Conservation (phyloP, 192 early-diverging fungal genomes). For the Linnemannia zychae region DNA sequence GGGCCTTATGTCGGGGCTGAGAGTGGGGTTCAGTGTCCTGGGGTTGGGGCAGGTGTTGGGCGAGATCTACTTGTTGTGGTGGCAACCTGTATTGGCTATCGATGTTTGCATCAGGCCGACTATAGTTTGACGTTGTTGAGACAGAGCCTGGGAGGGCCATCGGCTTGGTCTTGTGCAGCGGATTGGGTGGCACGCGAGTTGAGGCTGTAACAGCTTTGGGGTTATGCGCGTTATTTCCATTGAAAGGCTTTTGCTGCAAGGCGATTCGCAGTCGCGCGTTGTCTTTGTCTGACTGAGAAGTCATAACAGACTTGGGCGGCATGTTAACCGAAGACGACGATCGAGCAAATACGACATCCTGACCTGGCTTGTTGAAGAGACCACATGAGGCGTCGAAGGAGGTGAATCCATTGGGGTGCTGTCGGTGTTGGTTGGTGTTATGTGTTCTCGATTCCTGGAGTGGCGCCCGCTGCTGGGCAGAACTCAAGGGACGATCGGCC, state of each 20-base stretch:
- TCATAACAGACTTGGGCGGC: neutral
- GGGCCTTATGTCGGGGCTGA: neutral
- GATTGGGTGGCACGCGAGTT: neutral
- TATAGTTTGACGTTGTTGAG: neutral
- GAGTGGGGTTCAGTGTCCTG: neutral
- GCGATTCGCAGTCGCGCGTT: constrained; percentile 7
- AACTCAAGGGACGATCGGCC: constrained; percentile 17
- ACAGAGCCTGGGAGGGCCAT: too few relatives aligned
- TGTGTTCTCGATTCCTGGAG: constrained; percentile 19
- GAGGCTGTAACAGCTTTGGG: neutral
- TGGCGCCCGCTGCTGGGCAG: neutral
- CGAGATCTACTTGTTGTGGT: neutral
- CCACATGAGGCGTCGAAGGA: neutral
- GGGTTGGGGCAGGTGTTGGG: neutral
- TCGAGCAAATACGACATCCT: neutral
- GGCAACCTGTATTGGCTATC: neutral
- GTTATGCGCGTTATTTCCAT: neutral
- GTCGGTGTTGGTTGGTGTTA: neutral
- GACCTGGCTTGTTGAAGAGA: neutral
- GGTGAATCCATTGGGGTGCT: neutral
- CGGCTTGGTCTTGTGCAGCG: neutral
- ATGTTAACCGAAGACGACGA: neutral
- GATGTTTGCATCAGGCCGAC: neutral
- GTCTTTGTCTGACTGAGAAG: constrained; percentile 4
- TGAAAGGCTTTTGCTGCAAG: constrained; percentile 17